phyloP scores from a whole-genome alignment of 148 eudicot genomes.

The Polygonum maritimum region DNA sequence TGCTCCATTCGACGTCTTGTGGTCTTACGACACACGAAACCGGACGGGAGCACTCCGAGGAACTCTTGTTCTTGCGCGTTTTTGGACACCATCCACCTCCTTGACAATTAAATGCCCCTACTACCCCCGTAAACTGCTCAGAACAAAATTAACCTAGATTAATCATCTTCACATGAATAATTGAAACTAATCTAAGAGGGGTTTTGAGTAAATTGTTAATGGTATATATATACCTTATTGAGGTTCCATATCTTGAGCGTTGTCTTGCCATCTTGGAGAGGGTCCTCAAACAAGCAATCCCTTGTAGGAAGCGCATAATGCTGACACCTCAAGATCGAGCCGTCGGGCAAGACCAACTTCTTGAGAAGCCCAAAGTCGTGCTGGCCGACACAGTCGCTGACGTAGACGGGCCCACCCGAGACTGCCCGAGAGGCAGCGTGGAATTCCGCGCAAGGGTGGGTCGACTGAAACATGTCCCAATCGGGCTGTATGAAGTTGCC shows the following conservation, averaged over 20 bases:
- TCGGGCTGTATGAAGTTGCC: slow-evolving; percentile 94
- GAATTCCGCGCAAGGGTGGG: slow-evolving; percentile 87
- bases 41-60: slow-evolving; percentile 45
- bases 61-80: slow-evolving; percentile 43
- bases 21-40: slow-evolving; percentile 41
- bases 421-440: slow-evolving; percentile 90
- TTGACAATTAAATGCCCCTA: slow-evolving; percentile 89
- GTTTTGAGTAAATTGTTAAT: too few relatives aligned
- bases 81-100: slow-evolving; percentile 89
- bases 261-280: slow-evolving; percentile 80
- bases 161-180: not conserved
- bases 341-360: slow-evolving; percentile 65
- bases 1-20: slow-evolving; percentile 71
- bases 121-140: slow-evolving; percentile 53
- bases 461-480: slow-evolving; percentile 98
- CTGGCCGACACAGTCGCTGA: slow-evolving; percentile 72
- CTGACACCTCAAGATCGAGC: slow-evolving; percentile 63
- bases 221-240: slow-evolving; percentile 26
- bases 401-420: slow-evolving; percentile 87
- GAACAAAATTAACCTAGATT: not conserved
- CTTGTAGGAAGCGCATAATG: slow-evolving; percentile 71
- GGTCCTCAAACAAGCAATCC: slow-evolving; percentile 82
- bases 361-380: slow-evolving; percentile 66
- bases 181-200: too few relatives aligned
- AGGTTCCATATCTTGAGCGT: slow-evolving; percentile 94